Base-by-base conservation (phyloP, 2,329 filamentous ascomycete genomes). In the Ceratocystis destructans region DNA sequence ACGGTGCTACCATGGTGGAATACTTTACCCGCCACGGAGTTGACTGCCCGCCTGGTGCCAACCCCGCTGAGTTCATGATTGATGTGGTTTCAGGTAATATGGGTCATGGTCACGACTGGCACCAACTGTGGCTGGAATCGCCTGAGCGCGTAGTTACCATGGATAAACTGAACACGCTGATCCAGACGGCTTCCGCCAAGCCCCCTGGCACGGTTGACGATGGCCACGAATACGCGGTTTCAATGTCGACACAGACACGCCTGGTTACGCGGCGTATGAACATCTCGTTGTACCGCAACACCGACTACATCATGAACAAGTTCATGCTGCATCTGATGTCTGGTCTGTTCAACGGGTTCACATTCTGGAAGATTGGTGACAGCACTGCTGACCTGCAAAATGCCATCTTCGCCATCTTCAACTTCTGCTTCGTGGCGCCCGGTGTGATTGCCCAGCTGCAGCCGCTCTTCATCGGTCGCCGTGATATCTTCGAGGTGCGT, bases 51-150 rank as follows among this genome's bases (percentile, higher is more conserved):
- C 69, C 77, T 0, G 81, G 83, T 0, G 83, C 82, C 20, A 91
- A 91, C 70, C 87, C 87, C 1, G 88, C 88, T 0, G 88, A 91
- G 73, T 88, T 86, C 77, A 90, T 91, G 84, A 82, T 91, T 64
- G 79, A 82, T 62, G 79, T 81, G 20, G 79, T 81, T 15, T 81
- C 82, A 1, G 82, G 82, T 0, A 72, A 74, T 45, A 71, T 80
- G 0, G 79, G 78, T 0, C 77, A 75, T 64, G 75, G 71, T 71
- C 78, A 69, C 55, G 81, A 89, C 72, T 89, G 85, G 86, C 86
- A 85, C 71, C 78, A 88, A 46, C 81, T 89, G 69, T 90, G 87
- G 88, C 76, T 80, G 20, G 79, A 79, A n/a, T 90, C 84, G 0
- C 77, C 82, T 0, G 80, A 89, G 71, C 80, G 84, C 69, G 75